Evolutionary conservation across 1,284 basidiomycete genomes (phyloP).

Genomic region (Sparassis latifolia): DNA sequence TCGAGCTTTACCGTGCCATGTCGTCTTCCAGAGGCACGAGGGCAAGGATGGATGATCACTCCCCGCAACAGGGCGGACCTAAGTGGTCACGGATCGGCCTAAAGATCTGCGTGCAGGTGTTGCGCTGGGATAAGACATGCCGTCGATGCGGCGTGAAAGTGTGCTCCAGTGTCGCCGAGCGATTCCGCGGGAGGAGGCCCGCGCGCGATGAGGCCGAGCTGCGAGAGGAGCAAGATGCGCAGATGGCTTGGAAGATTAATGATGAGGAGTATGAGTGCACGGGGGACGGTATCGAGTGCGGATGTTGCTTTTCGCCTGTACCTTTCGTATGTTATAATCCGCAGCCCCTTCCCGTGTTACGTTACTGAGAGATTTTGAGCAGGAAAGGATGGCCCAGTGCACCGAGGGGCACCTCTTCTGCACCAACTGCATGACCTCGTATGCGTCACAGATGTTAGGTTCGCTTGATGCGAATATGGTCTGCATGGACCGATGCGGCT

Average conservation of each 20-base stretch:
- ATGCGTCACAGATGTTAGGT: constrained; percentile 30
- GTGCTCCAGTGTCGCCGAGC: too few relatives aligned
- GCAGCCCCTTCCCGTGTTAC: neutral
- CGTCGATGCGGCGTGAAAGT: too few relatives aligned
- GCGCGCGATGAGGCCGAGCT: constrained; percentile 35
- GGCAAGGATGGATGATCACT: too few relatives aligned
- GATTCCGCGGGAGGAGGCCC: constrained; percentile 29
- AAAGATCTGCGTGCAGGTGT: too few relatives aligned
- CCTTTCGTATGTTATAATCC: constrained; percentile 51
- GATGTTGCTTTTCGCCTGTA: constrained; percentile 73
- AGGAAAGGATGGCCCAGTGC: constrained; percentile 83
- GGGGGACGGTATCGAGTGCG: constrained; percentile 67
- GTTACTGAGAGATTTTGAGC: constrained; percentile 3
- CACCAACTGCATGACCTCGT: constrained; percentile 34
- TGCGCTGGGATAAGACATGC: too few relatives aligned
- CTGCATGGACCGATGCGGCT: constrained; percentile 80
- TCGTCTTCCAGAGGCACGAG: too few relatives aligned
- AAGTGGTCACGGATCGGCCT: too few relatives aligned
- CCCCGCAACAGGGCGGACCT: too few relatives aligned
- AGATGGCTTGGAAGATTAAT: constrained; percentile 15
- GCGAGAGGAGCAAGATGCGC: constrained; percentile 23
- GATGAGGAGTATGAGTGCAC: constrained; percentile 35
- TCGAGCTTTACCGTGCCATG: too few relatives aligned
- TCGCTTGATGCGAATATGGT: constrained; percentile 41
- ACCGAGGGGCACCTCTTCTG: constrained; percentile 63